A percentile compares a stretch with the other conserved stretches of the same genome.
Evolutionary conservation across 1,284 basidiomycete genomes (phyloP).

Genomic region (Cutaneotrichosporon spelunceum): DNA sequence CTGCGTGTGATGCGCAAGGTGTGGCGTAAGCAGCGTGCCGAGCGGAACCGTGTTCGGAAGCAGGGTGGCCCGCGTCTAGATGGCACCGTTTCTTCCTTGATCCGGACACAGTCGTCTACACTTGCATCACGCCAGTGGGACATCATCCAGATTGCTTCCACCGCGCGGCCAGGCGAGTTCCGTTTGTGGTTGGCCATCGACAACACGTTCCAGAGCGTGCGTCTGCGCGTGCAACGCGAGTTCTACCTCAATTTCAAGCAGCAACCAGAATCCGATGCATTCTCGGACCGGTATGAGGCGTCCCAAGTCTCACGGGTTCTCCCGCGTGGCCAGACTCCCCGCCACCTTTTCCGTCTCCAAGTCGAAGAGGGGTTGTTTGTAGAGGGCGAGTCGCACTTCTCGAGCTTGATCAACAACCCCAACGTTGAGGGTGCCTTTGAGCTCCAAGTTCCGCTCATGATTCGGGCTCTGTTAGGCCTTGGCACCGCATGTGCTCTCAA

Average conservation of each 20-base stretch:
- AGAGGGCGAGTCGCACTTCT: slow-evolving; percentile 84
- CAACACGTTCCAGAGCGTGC: slow-evolving; percentile 70
- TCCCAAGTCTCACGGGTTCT: slow-evolving; percentile 74
- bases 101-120: slow-evolving; percentile 64
- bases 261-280: slow-evolving; percentile 61
- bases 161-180: slow-evolving; percentile 75
- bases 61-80: slow-evolving; percentile 54
- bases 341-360: slow-evolving; percentile 77
- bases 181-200: slow-evolving; percentile 86
- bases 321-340: slow-evolving; percentile 72
- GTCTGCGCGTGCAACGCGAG: slow-evolving; percentile 80
- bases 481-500: slow-evolving; percentile 77
- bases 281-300: slow-evolving; percentile 66
- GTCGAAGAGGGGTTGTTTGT: slow-evolving; percentile 82
- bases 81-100: slow-evolving; percentile 66
- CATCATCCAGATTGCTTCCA: slow-evolving; percentile 81
- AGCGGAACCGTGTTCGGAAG: slow-evolving; percentile 47
- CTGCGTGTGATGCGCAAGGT: slow-evolving; percentile 72
- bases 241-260: slow-evolving; percentile 90
- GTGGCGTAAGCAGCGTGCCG: slow-evolving; percentile 67
- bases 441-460: slow-evolving; percentile 76
- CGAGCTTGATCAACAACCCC: slow-evolving; percentile 86
- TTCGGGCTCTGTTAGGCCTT: slow-evolving; percentile 77
- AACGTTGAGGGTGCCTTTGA: slow-evolving; percentile 96
- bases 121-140: slow-evolving; percentile 81